Evolutionary conservation across 139 green algal genomes (phyloP).

Genomic region (Limnomonas spitsbergensis): DNA sequence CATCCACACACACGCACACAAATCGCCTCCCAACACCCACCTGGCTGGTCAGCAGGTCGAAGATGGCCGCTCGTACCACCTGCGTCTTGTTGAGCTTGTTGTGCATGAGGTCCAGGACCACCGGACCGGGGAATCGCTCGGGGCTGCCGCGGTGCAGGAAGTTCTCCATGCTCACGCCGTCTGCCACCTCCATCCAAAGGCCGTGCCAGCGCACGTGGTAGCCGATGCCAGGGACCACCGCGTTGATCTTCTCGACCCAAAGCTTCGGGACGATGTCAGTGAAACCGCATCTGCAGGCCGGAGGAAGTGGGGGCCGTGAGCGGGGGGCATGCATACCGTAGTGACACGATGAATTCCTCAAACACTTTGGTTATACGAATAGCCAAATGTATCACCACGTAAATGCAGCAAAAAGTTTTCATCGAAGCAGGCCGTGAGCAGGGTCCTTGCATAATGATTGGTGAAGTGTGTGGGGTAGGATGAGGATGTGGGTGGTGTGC

Average conservation of each 20-base stretch:
- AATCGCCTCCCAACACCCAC: too few relatives aligned
- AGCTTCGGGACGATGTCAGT: slow-evolving; percentile 29
- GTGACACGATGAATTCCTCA: too few relatives aligned
- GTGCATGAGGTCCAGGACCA: slow-evolving; percentile 39
- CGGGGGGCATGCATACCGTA: too few relatives aligned
- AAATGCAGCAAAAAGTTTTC: too few relatives aligned
- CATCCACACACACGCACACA: too few relatives aligned
- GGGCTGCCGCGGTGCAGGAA: slow-evolving; percentile 27
- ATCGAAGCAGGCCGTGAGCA: too few relatives aligned
- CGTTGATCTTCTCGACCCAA: slow-evolving; percentile 29
- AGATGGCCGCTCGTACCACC: slow-evolving; percentile 36
- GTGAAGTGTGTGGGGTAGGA: too few relatives aligned
- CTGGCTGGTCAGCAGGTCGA: slow-evolving; percentile 57
- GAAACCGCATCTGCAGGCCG: slow-evolving; percentile 37
- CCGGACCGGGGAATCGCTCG: neutral
- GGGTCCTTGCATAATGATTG: too few relatives aligned
- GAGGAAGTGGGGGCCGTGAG: too few relatives aligned
- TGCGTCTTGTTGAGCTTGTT: slow-evolving; percentile 49
- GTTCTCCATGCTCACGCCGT: slow-evolving; percentile 51
- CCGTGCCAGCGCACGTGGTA: slow-evolving; percentile 40
- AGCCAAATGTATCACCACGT: too few relatives aligned
- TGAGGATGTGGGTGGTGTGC: too few relatives aligned
- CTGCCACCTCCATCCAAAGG: slow-evolving; percentile 21
- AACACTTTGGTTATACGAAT: too few relatives aligned
- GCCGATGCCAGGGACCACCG: slow-evolving; percentile 12